Evolutionary conservation across 2,329 filamentous ascomycete species (phyloP).

Genomic region (Aspergillus fumigatus): DNA sequence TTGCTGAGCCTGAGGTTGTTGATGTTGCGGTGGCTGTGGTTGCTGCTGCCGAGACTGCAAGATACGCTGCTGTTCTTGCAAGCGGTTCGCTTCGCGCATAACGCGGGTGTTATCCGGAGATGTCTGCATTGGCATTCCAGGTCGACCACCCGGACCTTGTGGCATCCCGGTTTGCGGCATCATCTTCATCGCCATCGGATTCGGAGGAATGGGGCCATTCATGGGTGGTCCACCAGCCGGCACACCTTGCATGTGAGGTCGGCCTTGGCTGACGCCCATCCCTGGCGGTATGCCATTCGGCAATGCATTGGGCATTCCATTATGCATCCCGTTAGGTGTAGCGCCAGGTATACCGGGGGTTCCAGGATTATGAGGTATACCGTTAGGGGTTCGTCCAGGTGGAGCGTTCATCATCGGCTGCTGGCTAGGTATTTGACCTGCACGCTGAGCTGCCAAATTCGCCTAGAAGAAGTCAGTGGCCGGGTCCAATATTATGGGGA

Average conservation of each 20-base stretch:
- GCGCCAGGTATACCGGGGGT: conserved; percentile 35
- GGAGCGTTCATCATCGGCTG: conserved; percentile 33
- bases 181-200: conserved; percentile 56
- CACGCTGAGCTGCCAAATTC: conserved; percentile 41
- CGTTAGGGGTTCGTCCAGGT: conserved; percentile 36
- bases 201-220: conserved; percentile 49
- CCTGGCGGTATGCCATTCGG: conserved; percentile 43
- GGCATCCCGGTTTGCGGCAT: conserved; percentile 57
- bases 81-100: conserved; percentile 44
- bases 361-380: conserved; percentile 32
- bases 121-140: conserved; percentile 52
- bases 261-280: conserved; percentile 33
- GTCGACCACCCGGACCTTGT: conserved; percentile 32
- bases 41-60: conserved; percentile 50
- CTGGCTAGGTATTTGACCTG: conserved; percentile 39
- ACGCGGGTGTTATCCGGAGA: conserved; percentile 46
- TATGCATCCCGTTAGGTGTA: conserved; percentile 42
- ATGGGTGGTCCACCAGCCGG: conserved; percentile 36
- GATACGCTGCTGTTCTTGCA: conserved; percentile 55
- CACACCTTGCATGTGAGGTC: conserved; percentile 41
- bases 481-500: background rate
- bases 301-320: conserved; percentile 40
- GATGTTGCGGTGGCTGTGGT: conserved; percentile 23
- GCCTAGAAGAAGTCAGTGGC: conserved; percentile 26
- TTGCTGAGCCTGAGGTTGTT: conserved; percentile 27